Evolutionary conservation across 1,284 basidiomycete genomes (phyloP).

Genomic region (Ceratorhiza oryzae-sativae): DNA sequence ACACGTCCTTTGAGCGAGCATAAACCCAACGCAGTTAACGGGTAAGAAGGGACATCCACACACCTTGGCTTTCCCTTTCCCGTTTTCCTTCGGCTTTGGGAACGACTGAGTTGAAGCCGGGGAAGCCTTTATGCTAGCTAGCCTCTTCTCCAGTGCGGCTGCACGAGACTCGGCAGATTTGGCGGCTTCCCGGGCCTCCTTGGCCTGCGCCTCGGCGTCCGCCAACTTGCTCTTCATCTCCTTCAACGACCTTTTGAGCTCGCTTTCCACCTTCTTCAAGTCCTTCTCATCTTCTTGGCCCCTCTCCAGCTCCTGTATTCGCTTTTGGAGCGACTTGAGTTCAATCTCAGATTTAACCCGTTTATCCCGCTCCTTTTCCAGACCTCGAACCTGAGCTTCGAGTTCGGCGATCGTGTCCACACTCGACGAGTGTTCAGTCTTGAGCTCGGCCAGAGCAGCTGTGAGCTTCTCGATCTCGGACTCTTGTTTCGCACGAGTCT

Average conservation of each 20-base stretch:
- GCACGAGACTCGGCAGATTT: slow-evolving; percentile 6
- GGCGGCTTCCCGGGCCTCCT: slow-evolving; percentile 2
- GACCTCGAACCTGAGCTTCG: neutral
- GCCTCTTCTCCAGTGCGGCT: slow-evolving; percentile 8
- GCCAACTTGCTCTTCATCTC: slow-evolving; percentile 21
- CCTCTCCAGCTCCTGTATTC: slow-evolving; percentile 6
- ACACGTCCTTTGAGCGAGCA: neutral
- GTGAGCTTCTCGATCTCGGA: slow-evolving; percentile 29
- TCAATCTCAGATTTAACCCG: slow-evolving; percentile 22
- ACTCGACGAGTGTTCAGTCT: neutral
- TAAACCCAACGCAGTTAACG: neutral
- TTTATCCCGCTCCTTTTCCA: slow-evolving; percentile 35
- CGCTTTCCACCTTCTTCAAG: slow-evolving; percentile 9
- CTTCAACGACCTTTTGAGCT: slow-evolving; percentile 25
- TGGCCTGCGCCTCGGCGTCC: slow-evolving; percentile 9
- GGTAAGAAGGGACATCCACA: neutral
- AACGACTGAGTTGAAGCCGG: neutral
- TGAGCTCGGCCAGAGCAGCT: neutral
- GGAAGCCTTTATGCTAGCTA: neutral
- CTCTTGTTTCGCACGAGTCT: slow-evolving; percentile 21
- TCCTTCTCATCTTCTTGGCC: slow-evolving; percentile 3
- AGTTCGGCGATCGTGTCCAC: slow-evolving; percentile 17
- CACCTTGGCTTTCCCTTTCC: slow-evolving; percentile 25
- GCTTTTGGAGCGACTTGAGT: slow-evolving; percentile 13
- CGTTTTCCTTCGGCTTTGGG: neutral